Percentiles rank a stretch among this genome's conserved stretches.
phyloP scores from a whole-genome alignment of 495 filamentous ascomycete genomes.

The Cryomyces minteri region DNA sequence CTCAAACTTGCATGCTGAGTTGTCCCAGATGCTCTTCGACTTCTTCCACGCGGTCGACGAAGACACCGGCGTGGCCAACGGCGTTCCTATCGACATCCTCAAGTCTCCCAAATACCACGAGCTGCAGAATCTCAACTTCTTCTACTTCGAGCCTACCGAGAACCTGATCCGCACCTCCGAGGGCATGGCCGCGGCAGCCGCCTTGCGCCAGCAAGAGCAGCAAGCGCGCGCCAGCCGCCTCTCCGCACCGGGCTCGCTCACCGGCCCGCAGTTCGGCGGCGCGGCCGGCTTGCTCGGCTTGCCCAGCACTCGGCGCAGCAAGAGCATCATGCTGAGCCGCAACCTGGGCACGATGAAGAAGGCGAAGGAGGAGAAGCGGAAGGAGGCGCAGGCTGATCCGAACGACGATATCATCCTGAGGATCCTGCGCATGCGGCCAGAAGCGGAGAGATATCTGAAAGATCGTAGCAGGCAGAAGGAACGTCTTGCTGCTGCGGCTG shows the following conservation, averaged over 20 bases:
- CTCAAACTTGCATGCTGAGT: not conserved
- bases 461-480: slow-evolving; percentile 90
- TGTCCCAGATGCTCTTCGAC: slow-evolving; percentile 51
- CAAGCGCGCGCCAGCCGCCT: slow-evolving; percentile 39
- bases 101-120: slow-evolving; percentile 98
- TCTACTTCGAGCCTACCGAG: slow-evolving; percentile 90
- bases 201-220: slow-evolving; percentile 53
- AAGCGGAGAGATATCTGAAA: slow-evolving; percentile 77
- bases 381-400: slow-evolving; percentile 88
- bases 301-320: slow-evolving; percentile 55
- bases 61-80: slow-evolving; percentile 64
- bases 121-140: slow-evolving; percentile 87
- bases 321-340: slow-evolving; percentile 86
- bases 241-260: slow-evolving; percentile 48
- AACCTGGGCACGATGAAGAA: slow-evolving; percentile 94
- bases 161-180: slow-evolving; percentile 84
- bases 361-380: slow-evolving; percentile 87
- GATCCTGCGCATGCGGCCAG: slow-evolving; percentile 88
- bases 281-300: slow-evolving; percentile 49
- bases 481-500: slow-evolving; percentile 70
- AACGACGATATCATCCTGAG: slow-evolving; percentile 97
- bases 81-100: slow-evolving; percentile 77
- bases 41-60: slow-evolving; percentile 94
- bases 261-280: slow-evolving; percentile 24
- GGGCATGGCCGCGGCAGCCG: slow-evolving; percentile 79